phyloP scores from a whole-genome alignment of 176 grass and related monocot species.

The Poa annua region DNA sequence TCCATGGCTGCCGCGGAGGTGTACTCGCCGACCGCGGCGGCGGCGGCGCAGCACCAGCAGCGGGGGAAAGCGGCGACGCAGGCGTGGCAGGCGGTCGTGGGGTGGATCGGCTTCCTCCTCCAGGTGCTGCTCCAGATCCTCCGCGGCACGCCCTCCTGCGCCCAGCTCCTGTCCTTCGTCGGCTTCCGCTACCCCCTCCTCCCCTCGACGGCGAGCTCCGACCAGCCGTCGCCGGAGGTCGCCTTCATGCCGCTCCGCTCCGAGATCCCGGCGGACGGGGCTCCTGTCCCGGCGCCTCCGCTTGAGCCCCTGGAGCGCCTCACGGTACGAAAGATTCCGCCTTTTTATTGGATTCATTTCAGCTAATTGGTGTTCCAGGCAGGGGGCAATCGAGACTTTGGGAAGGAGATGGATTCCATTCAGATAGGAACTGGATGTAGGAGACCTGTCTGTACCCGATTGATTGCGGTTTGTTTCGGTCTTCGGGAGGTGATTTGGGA shows the following conservation, averaged over 20 bases:
- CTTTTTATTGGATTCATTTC: constrained; percentile 38
- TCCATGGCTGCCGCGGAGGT: constrained; percentile 62
- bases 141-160: constrained; percentile 78
- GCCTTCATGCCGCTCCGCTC: constrained; percentile 75
- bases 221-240: constrained; percentile 51
- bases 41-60: constrained; percentile 56
- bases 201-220: constrained; percentile 49
- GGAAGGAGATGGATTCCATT: constrained; percentile 9
- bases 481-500: constrained; percentile 2
- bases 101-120: constrained; percentile 82
- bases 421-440: constrained; percentile 26
- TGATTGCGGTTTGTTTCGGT: constrained; percentile 20
- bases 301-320: constrained; percentile 62
- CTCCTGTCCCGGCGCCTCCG: constrained; percentile 44
- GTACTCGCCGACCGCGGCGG: constrained; percentile 54
- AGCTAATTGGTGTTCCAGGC: constrained; percentile 20
- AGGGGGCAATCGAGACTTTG: constrained; percentile 20
- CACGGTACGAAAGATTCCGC: constrained; percentile 62
- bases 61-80: constrained; percentile 62
- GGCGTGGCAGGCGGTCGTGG: constrained; percentile 79
- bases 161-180: constrained; percentile 89
- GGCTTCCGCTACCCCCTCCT: constrained; percentile 84
- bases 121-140: constrained; percentile 86
- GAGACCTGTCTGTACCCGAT: constrained; percentile 22
- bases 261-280: constrained; percentile 67